Base-by-base conservation (phyloP, 192 early-diverging fungal species). In the Linnemannia schmuckeri region DNA sequence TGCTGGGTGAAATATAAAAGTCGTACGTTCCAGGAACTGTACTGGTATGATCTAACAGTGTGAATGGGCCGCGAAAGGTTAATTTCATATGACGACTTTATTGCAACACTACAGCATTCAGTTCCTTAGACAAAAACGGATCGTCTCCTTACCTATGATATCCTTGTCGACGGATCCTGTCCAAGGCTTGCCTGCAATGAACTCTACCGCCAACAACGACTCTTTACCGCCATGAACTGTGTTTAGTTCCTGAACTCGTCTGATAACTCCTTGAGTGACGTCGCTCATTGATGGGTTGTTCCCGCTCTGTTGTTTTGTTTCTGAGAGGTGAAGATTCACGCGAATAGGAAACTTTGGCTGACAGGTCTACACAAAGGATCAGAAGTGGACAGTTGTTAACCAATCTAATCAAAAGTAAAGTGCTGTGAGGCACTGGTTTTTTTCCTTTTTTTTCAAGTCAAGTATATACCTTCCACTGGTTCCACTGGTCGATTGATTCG, bases 401-500 rank as follows among this genome's bases (percentile, higher is more conserved):
- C 18, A 71, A 18, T 71, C 18, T 22, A 20, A 24, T 49, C 17
- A 20, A 49, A 49, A 20, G 0, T 30, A 41, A 41, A 22, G 35
- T 6, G n/a, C 41, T 6, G 3, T 1, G 41, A 30, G 57, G 24
- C 46, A 41, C 4, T 27, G 30, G 0, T 41, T 8, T 4, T 52
- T 6, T 37, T 22, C 40, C 17, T 24, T 20, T 47, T 24, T 15
- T 9, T 17, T 30, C 71, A 15, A 30, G 30, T 46, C 6, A 88
- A 66, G 15, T 41, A 27, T 42, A 41, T 87, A 92, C 92, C 82
- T 91, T 77, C 82, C 85, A 79, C 24, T 90, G 76, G 38, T 89
- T 80, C 93, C 93, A 94, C 30, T 76, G 68, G 27, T 92, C 85
- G 54, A 97, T 95, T 42, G 93, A 89, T 15, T 87, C 82, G 74